Percentiles rank a stretch among this genome's conserved stretches.
Evolutionary conservation across 768 basidiomycete genomes (phyloP).

Genomic region (Ramaria sp.): DNA sequence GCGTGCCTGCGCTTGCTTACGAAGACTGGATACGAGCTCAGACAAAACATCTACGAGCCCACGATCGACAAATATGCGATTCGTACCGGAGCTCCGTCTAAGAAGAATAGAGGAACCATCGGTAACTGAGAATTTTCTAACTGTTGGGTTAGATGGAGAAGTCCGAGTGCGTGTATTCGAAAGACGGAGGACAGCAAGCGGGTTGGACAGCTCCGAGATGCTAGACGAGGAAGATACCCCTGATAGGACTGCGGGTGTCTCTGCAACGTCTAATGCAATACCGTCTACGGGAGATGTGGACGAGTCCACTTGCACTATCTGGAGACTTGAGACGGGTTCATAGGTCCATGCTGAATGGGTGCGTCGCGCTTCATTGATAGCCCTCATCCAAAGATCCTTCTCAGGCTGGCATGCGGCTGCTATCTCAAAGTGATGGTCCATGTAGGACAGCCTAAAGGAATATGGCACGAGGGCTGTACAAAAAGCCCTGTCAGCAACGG

Average conservation of each 20-base stretch:
- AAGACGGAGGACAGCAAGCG: neutral
- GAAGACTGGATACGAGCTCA: conserved; percentile 53
- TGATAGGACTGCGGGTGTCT: neutral
- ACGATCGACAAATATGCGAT: conserved; percentile 64
- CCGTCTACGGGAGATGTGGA: neutral
- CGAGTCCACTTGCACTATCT: conserved; percentile 8
- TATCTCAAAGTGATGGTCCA: conserved; percentile 71
- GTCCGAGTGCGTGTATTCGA: neutral
- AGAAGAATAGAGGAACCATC: conserved; percentile 54
- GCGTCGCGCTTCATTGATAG: conserved; percentile 44
- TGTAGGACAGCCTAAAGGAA: conserved; percentile 63
- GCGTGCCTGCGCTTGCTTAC: conserved; percentile 50
- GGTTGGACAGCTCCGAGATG: neutral
- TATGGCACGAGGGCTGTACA: conserved; percentile 63
- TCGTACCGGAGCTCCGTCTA: conserved; percentile 52
- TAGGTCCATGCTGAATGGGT: conserved; percentile 36
- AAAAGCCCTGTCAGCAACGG: conserved; percentile 6
- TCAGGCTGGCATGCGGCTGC: conserved; percentile 77
- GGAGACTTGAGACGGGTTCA: conserved; percentile 56
- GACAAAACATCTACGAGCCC: conserved; percentile 76
- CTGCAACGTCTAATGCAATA: neutral
- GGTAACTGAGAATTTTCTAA: conserved; percentile 18
- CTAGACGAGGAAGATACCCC: neutral
- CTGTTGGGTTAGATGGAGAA: neutral
- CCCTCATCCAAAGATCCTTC: conserved; percentile 77